Evolutionary conservation across 345 rosid genomes (phyloP).

Genomic region (Sisymbrium irio): DNA sequence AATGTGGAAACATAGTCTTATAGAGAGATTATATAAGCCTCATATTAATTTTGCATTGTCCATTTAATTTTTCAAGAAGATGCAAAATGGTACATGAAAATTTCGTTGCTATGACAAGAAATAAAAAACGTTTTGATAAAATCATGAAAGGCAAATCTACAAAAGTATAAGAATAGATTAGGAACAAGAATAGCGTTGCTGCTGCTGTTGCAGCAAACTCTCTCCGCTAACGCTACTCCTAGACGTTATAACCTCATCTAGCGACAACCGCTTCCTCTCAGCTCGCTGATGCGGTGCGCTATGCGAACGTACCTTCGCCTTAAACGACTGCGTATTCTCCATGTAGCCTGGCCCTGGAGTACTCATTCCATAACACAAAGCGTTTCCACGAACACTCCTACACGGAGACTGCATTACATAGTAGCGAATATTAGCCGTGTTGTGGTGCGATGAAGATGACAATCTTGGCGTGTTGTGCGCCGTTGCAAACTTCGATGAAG

Average conservation of each 20-base stretch:
- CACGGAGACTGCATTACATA: slow-evolving; percentile 40
- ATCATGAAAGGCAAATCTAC: not conserved
- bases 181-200: slow-evolving; percentile 36
- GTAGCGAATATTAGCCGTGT: not conserved
- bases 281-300: slow-evolving; percentile 76
- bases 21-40: not conserved
- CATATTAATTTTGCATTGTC: not conserved
- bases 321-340: slow-evolving; percentile 75
- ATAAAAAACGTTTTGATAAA: not conserved
- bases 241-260: slow-evolving; percentile 55
- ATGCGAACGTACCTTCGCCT: slow-evolving; percentile 65
- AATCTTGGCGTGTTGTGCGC: slow-evolving; percentile 71
- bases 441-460: not conserved
- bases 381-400: slow-evolving; percentile 47
- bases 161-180: slow-evolving; percentile 14
- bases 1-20: not conserved
- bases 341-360: slow-evolving; percentile 77
- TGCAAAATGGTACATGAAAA: not conserved
- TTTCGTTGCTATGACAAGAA: too few relatives aligned
- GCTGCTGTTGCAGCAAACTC: slow-evolving; percentile 40
- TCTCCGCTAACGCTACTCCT: slow-evolving; percentile 52
- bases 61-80: not conserved
- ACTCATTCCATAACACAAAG: slow-evolving; percentile 35
- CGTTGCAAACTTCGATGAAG: slow-evolving; percentile 39
- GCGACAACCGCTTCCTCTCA: slow-evolving; percentile 57